phyloP scores from a whole-genome alignment of 163 green algal species.

The Chlamydomonas reinhardtii region DNA sequence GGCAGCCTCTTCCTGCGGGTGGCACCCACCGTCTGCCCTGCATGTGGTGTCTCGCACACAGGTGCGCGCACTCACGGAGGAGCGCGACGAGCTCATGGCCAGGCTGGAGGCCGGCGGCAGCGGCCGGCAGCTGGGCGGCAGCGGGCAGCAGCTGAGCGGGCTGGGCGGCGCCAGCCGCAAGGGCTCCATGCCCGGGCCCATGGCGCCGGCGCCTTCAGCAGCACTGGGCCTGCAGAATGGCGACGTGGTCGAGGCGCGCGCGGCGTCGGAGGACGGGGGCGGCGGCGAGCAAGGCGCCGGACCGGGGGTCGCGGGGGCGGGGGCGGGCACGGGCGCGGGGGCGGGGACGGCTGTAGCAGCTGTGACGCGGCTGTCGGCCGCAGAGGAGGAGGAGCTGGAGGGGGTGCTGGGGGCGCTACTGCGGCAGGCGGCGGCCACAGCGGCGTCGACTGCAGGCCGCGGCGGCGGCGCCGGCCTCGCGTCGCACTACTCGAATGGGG shows the following conservation, averaged over 20 bases:
- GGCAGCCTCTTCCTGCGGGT: not conserved
- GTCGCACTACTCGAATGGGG: too few relatives aligned
- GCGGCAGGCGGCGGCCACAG: constrained; percentile 20
- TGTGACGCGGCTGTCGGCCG: not conserved
- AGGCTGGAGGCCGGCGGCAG: constrained; percentile 36
- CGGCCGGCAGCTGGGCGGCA: not conserved
- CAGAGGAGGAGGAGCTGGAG: constrained; percentile 59
- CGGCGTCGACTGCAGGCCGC: not conserved
- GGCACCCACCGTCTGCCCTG: too few relatives aligned
- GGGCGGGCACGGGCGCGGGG: not conserved
- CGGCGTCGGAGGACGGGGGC: not conserved
- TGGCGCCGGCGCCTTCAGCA: not conserved
- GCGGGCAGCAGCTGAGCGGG: not conserved
- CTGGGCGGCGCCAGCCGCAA: not conserved
- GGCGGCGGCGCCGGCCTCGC: not conserved
- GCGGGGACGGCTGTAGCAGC: not conserved
- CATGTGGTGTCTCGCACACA: not conserved
- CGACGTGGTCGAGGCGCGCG: not conserved
- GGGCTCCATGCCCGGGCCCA: not conserved
- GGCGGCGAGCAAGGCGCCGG: not conserved
- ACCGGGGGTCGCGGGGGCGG: not conserved
- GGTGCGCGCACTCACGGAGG: constrained; percentile 35
- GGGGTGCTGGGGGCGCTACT: constrained; percentile 44
- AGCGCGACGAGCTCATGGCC: constrained; percentile 51
- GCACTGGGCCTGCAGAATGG: not conserved